Evolutionary conservation across 2,329 filamentous ascomycete species (phyloP), one percentile per base, ranked within the genome.

Genomic region (Waltergamsia citrina): DNA sequence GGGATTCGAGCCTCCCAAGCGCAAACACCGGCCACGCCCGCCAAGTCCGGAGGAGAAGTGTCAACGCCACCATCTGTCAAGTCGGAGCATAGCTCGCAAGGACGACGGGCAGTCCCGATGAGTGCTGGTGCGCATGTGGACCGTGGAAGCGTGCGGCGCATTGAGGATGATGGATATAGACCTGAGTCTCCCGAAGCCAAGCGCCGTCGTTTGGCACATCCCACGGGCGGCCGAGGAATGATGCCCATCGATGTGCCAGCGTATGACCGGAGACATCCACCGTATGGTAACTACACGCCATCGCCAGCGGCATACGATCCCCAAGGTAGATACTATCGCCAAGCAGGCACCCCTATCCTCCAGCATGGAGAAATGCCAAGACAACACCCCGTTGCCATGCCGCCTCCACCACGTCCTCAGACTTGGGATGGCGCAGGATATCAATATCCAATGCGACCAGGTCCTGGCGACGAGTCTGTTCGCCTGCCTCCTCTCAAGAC

Each of bases 401-500:
- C 67, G 10, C 71, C 75, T 16, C 72, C 72, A 19, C 69, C 73
- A 19, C 60, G 69, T 20, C 65, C 68, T n/a, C 10, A 23, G 6
- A 11, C 20, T 36, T 37, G 27, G 18, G 16, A 33, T 22, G 8
- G 14, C n/a, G 14, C 49, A 41, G 17, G 7, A 12, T 16, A 36
- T 12, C 26, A 30, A 19, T 7, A 16, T 4, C 4, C 25, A 15
- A 16, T 11, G 3, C 21, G 24, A 20, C 6, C 19, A n/a, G 27
- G 23, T 17, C 19, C 28, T 7, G 9, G 15, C 4, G 35, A 74
- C 37, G 66, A 72, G 41, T 71, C 69, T 6, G 57, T 74, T 8
- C 61, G 65, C 20, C 52, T 76, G 14, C 69, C 71, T 1, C 71
- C 71, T 2, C 49, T 76, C 23, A 66, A 73, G 46, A 74, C 59